These are phyloP conservation scores for Thraustochytrium striatum DNA, from an alignment of 352 stramenopile species.

Conservation along the genomic window DNA sequence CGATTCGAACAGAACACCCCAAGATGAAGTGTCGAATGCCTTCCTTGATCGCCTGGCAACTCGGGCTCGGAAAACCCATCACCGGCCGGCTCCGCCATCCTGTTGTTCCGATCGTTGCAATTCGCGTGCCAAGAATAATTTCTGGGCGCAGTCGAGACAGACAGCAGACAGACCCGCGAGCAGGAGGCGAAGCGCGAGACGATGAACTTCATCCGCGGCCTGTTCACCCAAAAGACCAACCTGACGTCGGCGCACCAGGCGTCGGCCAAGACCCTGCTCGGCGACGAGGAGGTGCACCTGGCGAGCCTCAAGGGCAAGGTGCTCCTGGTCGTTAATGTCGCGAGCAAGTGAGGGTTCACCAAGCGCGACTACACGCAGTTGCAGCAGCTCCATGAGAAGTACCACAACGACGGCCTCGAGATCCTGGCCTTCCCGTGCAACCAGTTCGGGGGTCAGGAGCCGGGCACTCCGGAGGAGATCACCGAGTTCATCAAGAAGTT, in stretches of 20 bases:
- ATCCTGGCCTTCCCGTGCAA: conserved; percentile 61
- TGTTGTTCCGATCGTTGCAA: too few species aligned
- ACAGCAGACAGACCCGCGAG: too few species aligned
- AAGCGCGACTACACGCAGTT: conserved; percentile 60
- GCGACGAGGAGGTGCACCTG: conserved; percentile 4
- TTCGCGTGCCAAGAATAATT: too few species aligned
- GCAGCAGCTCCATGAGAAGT: conserved; percentile 57
- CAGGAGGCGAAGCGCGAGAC: too few species aligned
- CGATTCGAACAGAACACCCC: too few species aligned
- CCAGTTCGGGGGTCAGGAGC: conserved; percentile 62
- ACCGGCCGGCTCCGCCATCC: too few species aligned
- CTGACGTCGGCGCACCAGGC: conserved; percentile 32
- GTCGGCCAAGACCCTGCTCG: conserved; percentile 30
- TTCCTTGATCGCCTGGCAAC: too few species aligned
- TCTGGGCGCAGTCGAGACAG: too few species aligned
- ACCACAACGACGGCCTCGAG: conserved; percentile 55
- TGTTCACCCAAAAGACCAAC: too few species aligned
- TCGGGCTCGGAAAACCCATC: too few species aligned
- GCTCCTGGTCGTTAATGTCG: conserved; percentile 58
- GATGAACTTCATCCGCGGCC: too few species aligned
- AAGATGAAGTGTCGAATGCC: too few species aligned
- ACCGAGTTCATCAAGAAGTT: conserved; percentile 59
- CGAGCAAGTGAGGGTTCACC: conserved; percentile 60
- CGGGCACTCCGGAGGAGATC: conserved; percentile 61
- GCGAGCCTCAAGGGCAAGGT: conserved; percentile 49